phyloP scores from a whole-genome alignment of 2,329 filamentous ascomycete species.

The Akanthomyces uredinophilus region DNA sequence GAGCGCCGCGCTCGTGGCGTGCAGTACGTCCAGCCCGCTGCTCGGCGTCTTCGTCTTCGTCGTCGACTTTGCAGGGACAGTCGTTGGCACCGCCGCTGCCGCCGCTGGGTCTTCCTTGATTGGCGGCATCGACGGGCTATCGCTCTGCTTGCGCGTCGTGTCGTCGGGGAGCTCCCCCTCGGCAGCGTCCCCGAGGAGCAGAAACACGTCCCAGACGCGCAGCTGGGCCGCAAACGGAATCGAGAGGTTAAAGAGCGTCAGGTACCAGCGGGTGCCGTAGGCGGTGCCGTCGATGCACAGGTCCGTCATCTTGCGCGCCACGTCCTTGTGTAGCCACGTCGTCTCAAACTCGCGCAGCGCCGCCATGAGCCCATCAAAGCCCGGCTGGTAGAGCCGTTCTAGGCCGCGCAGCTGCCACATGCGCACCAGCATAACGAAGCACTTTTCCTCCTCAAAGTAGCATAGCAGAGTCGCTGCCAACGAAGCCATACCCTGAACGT shows the following conservation, averaged over 20 bases:
- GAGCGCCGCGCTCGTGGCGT: conserved; percentile 83
- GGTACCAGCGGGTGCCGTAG: conserved; percentile 96
- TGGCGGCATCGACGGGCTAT: conserved; percentile 11
- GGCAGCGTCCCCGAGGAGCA: conserved; percentile 79
- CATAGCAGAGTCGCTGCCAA: conserved; percentile 87
- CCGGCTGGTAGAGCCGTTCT: conserved; percentile 74
- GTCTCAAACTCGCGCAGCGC: conserved; percentile 80
- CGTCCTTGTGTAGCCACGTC: conserved; percentile 76
- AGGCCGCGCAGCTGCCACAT: conserved; percentile 87
- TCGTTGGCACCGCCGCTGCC: not conserved
- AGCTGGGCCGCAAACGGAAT: conserved; percentile 92
- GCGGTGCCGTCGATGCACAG: conserved; percentile 79
- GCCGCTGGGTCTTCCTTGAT: conserved; percentile 15
- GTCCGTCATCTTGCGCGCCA: conserved; percentile 72
- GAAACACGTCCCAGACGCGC: conserved; percentile 95
- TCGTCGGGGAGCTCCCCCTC: conserved; percentile 26
- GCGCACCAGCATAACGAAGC: conserved; percentile 94
- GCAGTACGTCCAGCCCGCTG: conserved; percentile 73
- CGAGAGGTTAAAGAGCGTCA: conserved; percentile 95
- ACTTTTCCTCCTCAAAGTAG: conserved; percentile 92
- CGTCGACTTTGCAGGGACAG: conserved; percentile 14
- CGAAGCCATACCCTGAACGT: conserved; percentile 97
- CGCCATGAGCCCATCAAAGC: conserved; percentile 81
- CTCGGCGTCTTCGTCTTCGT: conserved; percentile 16
- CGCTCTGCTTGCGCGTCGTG: conserved; percentile 3